Evolutionary conservation across 2,329 filamentous ascomycete species (phyloP).

Genomic region (Aspergillus fijiensis): DNA sequence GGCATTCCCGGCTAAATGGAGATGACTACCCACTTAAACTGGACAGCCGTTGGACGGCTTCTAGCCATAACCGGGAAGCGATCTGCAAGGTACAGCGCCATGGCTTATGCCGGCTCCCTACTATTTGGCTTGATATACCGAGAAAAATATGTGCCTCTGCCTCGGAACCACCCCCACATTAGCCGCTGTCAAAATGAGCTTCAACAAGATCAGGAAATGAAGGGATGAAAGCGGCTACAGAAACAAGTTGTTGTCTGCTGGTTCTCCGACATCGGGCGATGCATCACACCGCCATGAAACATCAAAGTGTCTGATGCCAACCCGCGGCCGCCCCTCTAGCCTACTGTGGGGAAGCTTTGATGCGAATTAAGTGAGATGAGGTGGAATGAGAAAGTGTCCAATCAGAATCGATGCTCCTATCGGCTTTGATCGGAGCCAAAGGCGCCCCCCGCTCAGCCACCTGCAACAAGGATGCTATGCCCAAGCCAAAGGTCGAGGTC

Average conservation of each 20-base stretch:
- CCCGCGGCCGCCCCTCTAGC: not conserved
- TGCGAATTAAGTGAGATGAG: not conserved
- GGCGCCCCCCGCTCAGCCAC: not conserved
- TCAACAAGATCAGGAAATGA: not conserved
- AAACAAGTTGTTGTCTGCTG: not conserved
- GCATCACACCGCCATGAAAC: not conserved
- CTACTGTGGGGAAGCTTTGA: not conserved
- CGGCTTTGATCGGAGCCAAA: not conserved
- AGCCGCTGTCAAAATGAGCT: not conserved
- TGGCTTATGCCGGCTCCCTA: not conserved
- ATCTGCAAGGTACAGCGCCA: slow-evolving; percentile 15
- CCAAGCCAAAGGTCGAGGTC: slow-evolving; percentile 1
- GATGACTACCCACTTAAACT: not conserved
- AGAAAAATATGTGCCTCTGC: not conserved
- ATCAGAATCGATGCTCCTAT: not conserved
- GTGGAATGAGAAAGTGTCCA: not conserved
- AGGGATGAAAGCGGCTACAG: slow-evolving; percentile 1
- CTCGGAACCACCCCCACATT: not conserved
- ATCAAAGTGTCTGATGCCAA: not conserved
- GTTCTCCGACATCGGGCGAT: not conserved
- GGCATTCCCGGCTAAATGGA: slow-evolving; percentile 10
- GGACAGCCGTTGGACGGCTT: slow-evolving; percentile 5
- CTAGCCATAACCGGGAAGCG: slow-evolving; percentile 14
- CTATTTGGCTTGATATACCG: not conserved
- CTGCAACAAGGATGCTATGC: not conserved